These are phyloP conservation scores for Phytophthora pseudosyringae DNA, from an alignment of 352 stramenopile genomes.

Conservation along the genomic window DNA sequence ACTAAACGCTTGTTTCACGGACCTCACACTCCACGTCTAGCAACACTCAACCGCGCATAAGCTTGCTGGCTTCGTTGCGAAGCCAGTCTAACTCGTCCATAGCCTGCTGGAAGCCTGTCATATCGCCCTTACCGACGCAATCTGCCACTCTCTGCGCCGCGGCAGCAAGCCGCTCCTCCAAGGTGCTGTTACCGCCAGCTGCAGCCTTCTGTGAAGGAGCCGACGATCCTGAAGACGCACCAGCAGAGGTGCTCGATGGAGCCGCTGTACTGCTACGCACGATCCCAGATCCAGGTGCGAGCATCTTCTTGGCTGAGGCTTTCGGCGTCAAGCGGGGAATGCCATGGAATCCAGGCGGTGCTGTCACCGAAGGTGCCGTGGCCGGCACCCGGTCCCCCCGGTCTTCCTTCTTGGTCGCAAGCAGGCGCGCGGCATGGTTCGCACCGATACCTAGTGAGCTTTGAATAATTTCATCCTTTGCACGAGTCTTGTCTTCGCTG, in stretches of 20 bases:
- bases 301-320: constrained; percentile 55
- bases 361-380: constrained; percentile 31
- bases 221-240: constrained; percentile 39
- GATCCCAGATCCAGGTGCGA: constrained; percentile 59
- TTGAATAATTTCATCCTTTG: constrained; percentile 90
- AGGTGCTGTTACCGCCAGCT: constrained; percentile 26
- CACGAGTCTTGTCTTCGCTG: constrained; percentile 84
- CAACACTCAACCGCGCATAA: constrained; percentile 66
- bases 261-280: constrained; percentile 42
- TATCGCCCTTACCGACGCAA: constrained; percentile 81
- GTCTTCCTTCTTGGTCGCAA: constrained; percentile 62
- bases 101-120: constrained; percentile 80
- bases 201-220: constrained; percentile 34
- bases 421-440: constrained; percentile 63
- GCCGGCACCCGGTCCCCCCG: constrained; percentile 39
- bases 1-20: constrained; percentile 44
- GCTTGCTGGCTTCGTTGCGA: constrained; percentile 77
- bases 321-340: constrained; percentile 63
- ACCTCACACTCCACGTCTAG: constrained; percentile 34
- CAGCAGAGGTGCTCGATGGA: constrained; percentile 29
- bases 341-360: constrained; percentile 58
- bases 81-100: constrained; percentile 85
- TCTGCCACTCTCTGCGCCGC: constrained; percentile 75
- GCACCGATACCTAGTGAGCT: constrained; percentile 80
- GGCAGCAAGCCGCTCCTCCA: constrained; percentile 73